These are phyloP conservation scores for Saccharomyces pastorianus DNA, from an alignment of 1,139 yeast species.

Conservation along the genomic window DNA sequence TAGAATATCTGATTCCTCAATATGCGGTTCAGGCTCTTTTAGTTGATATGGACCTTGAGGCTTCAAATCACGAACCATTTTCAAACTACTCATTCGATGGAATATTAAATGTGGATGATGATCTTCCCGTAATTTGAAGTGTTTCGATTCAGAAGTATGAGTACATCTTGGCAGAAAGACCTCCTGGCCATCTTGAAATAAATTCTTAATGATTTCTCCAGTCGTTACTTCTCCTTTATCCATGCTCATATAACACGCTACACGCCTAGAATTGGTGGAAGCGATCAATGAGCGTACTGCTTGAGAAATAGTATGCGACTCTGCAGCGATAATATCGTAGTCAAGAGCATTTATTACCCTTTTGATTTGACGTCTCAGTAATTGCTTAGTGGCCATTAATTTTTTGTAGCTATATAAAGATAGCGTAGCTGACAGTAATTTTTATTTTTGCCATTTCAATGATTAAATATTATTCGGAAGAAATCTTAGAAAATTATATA, in stretches of 20 bases:
- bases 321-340: not conserved
- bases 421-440: not conserved
- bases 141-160: conserved; percentile 21
- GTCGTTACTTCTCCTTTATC: conserved; percentile 28
- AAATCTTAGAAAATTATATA: not conserved
- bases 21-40: conserved; percentile 49
- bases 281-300: not conserved
- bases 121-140: conserved; percentile 14
- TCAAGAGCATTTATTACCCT: not conserved
- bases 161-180: conserved; percentile 30
- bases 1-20: conserved; percentile 29
- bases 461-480: not conserved
- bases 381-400: not conserved
- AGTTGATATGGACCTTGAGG: conserved; percentile 67
- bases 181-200: conserved; percentile 13
- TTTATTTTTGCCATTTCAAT: not conserved
- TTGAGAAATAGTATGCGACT: not conserved
- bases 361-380: not conserved
- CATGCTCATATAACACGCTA: conserved; percentile 30
- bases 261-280: conserved; percentile 1
- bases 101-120: conserved; percentile 47
- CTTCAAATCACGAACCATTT: conserved; percentile 39
- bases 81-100: conserved; percentile 40
- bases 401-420: not conserved
- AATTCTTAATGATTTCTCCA: conserved; percentile 12